Conservation (phyloP, 2,329 filamentous ascomycete species). For the Diaporthe sp. region DNA sequence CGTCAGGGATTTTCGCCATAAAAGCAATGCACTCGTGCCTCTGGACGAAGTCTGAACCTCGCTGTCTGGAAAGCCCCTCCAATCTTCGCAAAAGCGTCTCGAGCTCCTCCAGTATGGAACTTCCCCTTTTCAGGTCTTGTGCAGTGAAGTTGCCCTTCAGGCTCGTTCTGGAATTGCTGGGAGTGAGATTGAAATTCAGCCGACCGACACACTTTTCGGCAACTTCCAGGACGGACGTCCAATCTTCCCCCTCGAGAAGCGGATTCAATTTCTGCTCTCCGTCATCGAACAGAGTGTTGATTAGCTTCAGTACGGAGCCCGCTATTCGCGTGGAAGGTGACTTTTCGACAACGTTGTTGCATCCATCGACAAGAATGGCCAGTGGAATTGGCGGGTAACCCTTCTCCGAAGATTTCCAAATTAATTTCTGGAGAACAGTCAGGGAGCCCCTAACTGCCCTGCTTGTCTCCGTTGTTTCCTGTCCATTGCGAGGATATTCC, state of each 20-base stretch:
- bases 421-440: constrained; percentile 71
- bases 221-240: constrained; percentile 71
- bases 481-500: constrained; percentile 58
- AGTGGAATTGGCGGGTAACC: constrained; percentile 72
- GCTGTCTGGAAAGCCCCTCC: constrained; percentile 61
- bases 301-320: constrained; percentile 61
- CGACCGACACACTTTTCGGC: constrained; percentile 63
- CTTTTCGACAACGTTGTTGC: constrained; percentile 63
- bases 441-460: constrained; percentile 73
- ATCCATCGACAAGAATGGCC: constrained; percentile 68
- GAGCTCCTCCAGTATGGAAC: constrained; percentile 58
- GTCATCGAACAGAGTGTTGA: constrained; percentile 68
- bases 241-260: constrained; percentile 74
- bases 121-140: constrained; percentile 50
- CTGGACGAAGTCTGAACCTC: constrained; percentile 69
- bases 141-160: constrained; percentile 40
- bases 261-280: constrained; percentile 65
- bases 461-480: constrained; percentile 63
- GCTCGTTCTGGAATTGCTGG: constrained; percentile 20
- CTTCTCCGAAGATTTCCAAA: constrained; percentile 70
- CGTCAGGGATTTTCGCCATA: constrained; percentile 71
- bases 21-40: constrained; percentile 76
- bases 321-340: constrained; percentile 58
- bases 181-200: constrained; percentile 16
- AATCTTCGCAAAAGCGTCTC: constrained; percentile 60